Conservation (phyloP, 352 stramenopile species). For the Phytophthora citrophthora region DNA sequence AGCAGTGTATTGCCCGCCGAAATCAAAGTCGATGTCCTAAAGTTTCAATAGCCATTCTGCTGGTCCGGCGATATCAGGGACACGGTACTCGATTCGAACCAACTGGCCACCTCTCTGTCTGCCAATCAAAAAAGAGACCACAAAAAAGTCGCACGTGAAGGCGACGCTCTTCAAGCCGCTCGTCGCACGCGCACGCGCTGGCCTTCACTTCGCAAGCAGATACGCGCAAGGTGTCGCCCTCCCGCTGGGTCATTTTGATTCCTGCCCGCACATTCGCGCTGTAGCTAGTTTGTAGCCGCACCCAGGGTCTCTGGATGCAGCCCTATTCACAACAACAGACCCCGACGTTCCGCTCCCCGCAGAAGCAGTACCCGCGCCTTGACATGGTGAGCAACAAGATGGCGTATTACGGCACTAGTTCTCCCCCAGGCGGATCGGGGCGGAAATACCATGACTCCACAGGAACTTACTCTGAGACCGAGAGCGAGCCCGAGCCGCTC, state of each 20-base stretch:
- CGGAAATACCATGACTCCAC: constrained; percentile 42
- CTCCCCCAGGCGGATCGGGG: constrained; percentile 13
- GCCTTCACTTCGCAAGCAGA: constrained; percentile 8
- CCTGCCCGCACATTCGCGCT: constrained; percentile 13
- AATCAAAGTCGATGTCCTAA: constrained; percentile 4
- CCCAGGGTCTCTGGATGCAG: constrained; percentile 19
- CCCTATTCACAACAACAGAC: constrained; percentile 9
- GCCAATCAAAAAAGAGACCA: constrained; percentile 24
- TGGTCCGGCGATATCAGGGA: not conserved
- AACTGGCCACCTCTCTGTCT: constrained; percentile 12
- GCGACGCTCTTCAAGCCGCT: constrained; percentile 17
- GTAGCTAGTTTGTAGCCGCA: constrained; percentile 5
- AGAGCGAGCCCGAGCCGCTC: constrained; percentile 57
- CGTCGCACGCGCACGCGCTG: constrained; percentile 16
- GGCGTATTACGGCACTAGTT: constrained; percentile 27
- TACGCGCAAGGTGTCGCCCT: constrained; percentile 13
- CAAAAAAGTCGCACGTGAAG: constrained; percentile 25
- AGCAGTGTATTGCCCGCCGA: constrained; percentile 17
- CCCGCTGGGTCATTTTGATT: constrained; percentile 26
- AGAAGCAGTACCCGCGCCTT: constrained; percentile 13
- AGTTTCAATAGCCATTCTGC: not conserved
- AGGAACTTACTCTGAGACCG: constrained; percentile 53
- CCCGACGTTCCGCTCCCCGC: constrained; percentile 8
- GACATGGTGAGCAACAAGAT: constrained; percentile 27
- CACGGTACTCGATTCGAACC: constrained; percentile 9